Percentiles rank a stretch among this genome's conserved stretches.
phyloP scores from a whole-genome alignment of 176 grass and related monocot species.

The Dactylis glomerata region DNA sequence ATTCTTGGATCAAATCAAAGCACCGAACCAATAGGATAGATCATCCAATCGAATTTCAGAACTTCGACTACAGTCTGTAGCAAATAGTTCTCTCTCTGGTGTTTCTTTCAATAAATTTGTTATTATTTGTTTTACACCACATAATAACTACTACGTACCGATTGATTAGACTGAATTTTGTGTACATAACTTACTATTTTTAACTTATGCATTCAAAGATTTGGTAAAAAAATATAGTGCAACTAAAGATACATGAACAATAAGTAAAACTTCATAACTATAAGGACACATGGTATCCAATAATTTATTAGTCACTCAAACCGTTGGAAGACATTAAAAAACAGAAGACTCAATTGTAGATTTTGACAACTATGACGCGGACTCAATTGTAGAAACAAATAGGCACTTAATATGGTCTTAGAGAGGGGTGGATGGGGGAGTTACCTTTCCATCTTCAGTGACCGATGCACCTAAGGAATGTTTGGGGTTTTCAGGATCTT shows the following conservation, averaged over 20 bases:
- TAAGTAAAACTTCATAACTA: background rate
- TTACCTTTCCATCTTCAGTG: slow-evolving; percentile 88
- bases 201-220: background rate
- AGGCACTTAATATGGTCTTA: background rate
- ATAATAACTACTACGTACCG: no score
- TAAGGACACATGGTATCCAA: background rate
- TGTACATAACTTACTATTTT: background rate
- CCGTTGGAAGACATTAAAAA: background rate
- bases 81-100: background rate
- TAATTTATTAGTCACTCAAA: background rate
- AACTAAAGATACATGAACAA: background rate
- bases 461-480: slow-evolving; percentile 50
- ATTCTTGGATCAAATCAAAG: background rate
- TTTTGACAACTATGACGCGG: background rate
- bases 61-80: background rate
- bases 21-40: background rate
- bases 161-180: no score
- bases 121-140: background rate
- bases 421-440: background rate
- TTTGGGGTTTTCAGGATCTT: slow-evolving; percentile 85
- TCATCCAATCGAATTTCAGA: background rate
- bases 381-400: background rate
- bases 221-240: background rate
- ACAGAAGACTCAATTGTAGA: background rate
- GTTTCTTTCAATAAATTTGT: background rate